Base-by-base conservation (phyloP, 2,329 filamentous ascomycete genomes). In the Xylogone sp. region DNA sequence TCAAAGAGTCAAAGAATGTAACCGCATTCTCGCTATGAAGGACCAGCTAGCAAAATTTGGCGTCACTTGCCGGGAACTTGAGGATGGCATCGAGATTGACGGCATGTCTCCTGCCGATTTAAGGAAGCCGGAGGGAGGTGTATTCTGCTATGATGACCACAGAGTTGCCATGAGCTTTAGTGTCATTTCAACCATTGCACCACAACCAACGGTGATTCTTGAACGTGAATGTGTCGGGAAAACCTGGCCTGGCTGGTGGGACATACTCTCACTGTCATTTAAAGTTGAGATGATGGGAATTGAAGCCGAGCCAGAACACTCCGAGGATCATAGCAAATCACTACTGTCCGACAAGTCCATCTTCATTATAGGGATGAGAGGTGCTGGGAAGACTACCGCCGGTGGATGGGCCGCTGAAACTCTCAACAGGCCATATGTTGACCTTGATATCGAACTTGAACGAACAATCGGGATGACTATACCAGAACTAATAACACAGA, bases 181-280 rank as follows among this genome's bases (percentile, higher is more conserved):
- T 59, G 91, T 99, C 6, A 76, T 99, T 16, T 83, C 90, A 12
- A 74, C 90, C 18, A 81, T 86, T 24, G 80, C 87, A 0, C 86
- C 88, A 1, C 70, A 81, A 7, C 80, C 89, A 0, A 87, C 90
- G 0, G 71, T 96, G 16, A 84, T 99, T 48, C 79, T 89, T 2
- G 94, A 99, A 68, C 87, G 91, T 54, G 91, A 96, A 63, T 99
- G 94, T 67, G 89, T 90, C 2, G 92, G 88, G 42, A 99, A 99
- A 77, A 99, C 94, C 2, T 99, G 94, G 94, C 94, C 94, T 0
- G 94, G 93, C 9, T 99, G 94, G 90, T 99, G 94, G 94, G 94
- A 99, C 69, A 83, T 86, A 18, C 72, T 97, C 51, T 85, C 86
- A 20, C 83, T 88, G 59, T 81, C 83, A 13, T 99, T 97, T 74